Evolutionary conservation across 2,329 filamentous ascomycete genomes (phyloP).

Genomic region (Juglanconis juglandina): DNA sequence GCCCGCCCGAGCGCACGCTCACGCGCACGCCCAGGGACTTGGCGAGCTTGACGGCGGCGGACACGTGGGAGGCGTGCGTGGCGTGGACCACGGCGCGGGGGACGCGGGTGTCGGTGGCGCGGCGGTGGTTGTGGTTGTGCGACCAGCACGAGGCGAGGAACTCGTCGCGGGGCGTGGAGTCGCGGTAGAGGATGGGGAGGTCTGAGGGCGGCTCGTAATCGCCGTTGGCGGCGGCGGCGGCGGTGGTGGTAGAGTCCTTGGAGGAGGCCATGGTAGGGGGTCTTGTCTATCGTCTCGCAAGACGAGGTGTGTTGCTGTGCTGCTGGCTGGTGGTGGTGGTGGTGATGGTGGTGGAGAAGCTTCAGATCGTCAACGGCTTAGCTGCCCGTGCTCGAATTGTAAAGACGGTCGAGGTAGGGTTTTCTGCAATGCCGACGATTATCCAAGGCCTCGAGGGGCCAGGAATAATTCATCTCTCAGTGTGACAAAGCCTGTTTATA

Average conservation of each 20-base stretch:
- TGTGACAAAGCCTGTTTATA: too few relatives aligned
- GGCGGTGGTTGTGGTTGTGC: conserved; percentile 44
- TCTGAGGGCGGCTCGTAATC: not conserved
- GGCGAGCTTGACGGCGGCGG: conserved; percentile 36
- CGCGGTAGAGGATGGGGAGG: conserved; percentile 21
- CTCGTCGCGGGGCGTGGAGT: conserved; percentile 16
- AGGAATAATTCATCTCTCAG: too few relatives aligned
- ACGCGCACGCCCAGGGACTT: conserved; percentile 31
- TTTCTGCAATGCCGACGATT: too few relatives aligned
- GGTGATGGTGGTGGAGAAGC: too few relatives aligned
- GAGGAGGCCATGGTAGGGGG: not conserved
- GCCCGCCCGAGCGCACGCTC: conserved; percentile 44
- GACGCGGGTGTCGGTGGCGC: conserved; percentile 28
- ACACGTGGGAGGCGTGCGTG: conserved; percentile 31
- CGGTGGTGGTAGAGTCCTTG: not conserved
- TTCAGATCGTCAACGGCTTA: too few relatives aligned
- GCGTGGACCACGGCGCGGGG: conserved; percentile 41
- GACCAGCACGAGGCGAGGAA: conserved; percentile 23
- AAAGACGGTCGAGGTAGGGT: too few relatives aligned
- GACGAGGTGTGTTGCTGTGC: not conserved
- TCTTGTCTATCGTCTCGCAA: not conserved
- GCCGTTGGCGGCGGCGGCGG: not conserved
- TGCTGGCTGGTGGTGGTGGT: too few relatives aligned
- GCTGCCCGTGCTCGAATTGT: too few relatives aligned
- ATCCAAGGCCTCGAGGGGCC: too few relatives aligned